Conservation (phyloP, 1,284 basidiomycete genomes). For the Microbotryum lychnidis-dioicae region DNA sequence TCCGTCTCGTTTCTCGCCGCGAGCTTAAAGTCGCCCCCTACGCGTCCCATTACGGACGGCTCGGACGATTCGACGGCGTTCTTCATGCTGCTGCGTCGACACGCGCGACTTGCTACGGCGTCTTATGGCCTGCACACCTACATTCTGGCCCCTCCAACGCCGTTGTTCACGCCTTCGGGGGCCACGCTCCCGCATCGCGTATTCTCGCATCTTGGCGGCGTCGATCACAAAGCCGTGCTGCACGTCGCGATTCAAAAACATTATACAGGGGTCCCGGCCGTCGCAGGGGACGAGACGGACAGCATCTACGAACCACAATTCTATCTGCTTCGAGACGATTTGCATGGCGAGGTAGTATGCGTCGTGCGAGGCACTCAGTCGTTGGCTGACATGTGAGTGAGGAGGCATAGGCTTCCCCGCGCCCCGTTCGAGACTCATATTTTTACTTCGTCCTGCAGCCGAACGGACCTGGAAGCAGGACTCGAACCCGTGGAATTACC, state of each 20-base stretch:
- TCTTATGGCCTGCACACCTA: constrained; percentile 28
- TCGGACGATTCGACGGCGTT: not conserved
- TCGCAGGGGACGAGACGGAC: not conserved
- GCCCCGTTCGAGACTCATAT: not conserved
- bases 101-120: constrained; percentile 21
- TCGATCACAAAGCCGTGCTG: constrained; percentile 16
- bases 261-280: constrained; percentile 2
- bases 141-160: constrained; percentile 17
- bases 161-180: constrained; percentile 23
- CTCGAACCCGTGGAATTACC: constrained; percentile 12
- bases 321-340: constrained; percentile 26
- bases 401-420: no score
- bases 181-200: constrained; percentile 21
- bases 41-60: constrained; percentile 7
- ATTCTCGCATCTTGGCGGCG: constrained; percentile 26
- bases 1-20: not conserved
- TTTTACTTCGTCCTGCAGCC: not conserved
- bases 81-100: constrained; percentile 13
- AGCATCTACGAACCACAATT: constrained; percentile 22
- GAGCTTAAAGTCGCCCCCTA: constrained; percentile 1
- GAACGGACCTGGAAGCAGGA: constrained; percentile 26
- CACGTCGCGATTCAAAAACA: constrained; percentile 27
- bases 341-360: constrained; percentile 16
- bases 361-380: constrained; percentile 27
- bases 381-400: constrained; percentile 23